Base-by-base conservation (phyloP, 352 stramenopile genomes). In the Phytophthora constricta region DNA sequence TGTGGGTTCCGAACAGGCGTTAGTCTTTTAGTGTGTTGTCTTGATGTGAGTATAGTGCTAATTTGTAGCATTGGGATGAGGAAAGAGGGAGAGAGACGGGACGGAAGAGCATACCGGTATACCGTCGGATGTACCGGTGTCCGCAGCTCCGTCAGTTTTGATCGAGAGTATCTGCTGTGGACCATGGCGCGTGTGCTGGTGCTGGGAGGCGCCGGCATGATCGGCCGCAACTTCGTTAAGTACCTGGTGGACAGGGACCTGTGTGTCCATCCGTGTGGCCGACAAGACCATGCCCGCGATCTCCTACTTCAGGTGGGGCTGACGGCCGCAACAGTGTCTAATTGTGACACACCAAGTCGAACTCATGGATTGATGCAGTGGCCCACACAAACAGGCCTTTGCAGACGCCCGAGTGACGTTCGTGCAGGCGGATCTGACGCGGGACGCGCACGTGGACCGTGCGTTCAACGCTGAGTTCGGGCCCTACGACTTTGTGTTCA, bases 221-320 rank as follows among this genome's bases (percentile, higher is more conserved):
- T 96, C 53, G 89, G 89, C 62, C 84, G 89, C 66, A 96, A 95
- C 80, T 93, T 96, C 47, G 84, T 95, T 50, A 79, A 94, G 71
- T 89, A 82, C 67, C 86, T 86, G 45, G 65, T 96, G 19, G 84
- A 92, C 65, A 71, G 81, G 25, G 83, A 94, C 50, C 54, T 95
- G 14, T 79, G 75, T 79, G 10, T 70, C 72, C 60, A 88, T 96
- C 55, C 86, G 87, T 45, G 85, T 96, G 54, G 86, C 84, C 31
- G 89, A 96, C 76, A 96, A 96, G 72, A 91, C 87, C 19, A 90
- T 94, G 81, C 84, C 86, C 41, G 87, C 91, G 71, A 96, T 95
- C 70, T 89, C 89, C 31, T 96, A 96, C 76, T 94, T 96, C 55
- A 89, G 80, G 84, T 87, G n/a, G n/a, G n/a, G n/a, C n/a, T n/a